Evolutionary conservation across 768 basidiomycete genomes (phyloP).

Genomic region (Collybia mongolica): DNA sequence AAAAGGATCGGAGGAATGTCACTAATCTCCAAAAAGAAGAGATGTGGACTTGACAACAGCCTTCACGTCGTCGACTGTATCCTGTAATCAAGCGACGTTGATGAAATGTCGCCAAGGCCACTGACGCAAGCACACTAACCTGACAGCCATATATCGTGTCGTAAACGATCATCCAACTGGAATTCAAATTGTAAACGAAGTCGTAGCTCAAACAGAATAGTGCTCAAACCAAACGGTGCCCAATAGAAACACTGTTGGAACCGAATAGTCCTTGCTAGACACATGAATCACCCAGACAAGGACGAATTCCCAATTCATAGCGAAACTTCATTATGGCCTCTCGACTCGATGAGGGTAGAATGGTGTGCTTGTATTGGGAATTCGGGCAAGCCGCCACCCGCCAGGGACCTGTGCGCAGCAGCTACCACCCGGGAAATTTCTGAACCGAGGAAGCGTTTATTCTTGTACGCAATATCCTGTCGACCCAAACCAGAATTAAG

Average conservation of each 20-base stretch:
- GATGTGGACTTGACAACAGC: constrained; percentile 58
- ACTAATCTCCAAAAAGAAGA: constrained; percentile 45
- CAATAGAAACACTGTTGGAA: constrained; percentile 5
- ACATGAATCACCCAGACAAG: constrained; percentile 17
- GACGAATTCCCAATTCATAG: constrained; percentile 24
- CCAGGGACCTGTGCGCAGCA: too few relatives aligned
- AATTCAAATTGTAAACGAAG: background rate
- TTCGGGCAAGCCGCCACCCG: too few relatives aligned
- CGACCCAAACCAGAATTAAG: too few relatives aligned
- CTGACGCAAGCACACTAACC: too few relatives aligned
- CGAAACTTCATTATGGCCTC: too few relatives aligned
- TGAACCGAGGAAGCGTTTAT: too few relatives aligned
- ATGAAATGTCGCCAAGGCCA: too few relatives aligned
- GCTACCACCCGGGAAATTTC: too few relatives aligned
- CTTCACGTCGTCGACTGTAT: constrained; percentile 41
- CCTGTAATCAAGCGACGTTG: constrained; percentile 49
- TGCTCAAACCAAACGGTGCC: constrained; percentile 5
- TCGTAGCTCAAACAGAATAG: background rate
- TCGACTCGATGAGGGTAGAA: too few relatives aligned
- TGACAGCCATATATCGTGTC: constrained; percentile 13
- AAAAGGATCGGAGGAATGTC: constrained; percentile 41
- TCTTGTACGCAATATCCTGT: too few relatives aligned
- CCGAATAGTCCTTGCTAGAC: constrained; percentile 1
- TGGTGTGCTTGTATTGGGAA: too few relatives aligned
- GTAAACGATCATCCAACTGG: constrained; percentile 10